phyloP scores from a whole-genome alignment of 2,329 filamentous ascomycete species.

The Fusarium chaquense region DNA sequence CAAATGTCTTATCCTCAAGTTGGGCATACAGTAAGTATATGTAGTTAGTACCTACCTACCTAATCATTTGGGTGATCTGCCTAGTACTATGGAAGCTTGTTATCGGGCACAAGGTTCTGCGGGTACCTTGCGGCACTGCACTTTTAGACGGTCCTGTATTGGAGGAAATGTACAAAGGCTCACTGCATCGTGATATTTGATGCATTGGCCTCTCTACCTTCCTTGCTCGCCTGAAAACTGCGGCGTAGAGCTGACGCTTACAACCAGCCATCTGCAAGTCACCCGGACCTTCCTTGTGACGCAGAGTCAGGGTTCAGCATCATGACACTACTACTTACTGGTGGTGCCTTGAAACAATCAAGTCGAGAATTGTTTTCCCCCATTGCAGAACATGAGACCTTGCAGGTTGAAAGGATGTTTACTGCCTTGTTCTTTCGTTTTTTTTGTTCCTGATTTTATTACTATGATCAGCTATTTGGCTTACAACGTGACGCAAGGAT shows the following conservation, averaged over 20 bases:
- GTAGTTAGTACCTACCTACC: too few species aligned
- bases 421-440: background rate
- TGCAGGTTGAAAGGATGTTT: background rate
- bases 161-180: background rate
- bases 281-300: slow-evolving; percentile 35
- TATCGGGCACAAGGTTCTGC: background rate
- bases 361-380: background rate
- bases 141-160: background rate
- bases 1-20: slow-evolving; percentile 3
- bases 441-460: background rate
- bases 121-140: slow-evolving; percentile 4
- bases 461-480: background rate
- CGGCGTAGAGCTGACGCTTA: background rate
- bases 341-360: background rate
- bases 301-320: slow-evolving; percentile 3
- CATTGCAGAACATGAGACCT: background rate
- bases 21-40: background rate
- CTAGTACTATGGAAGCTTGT: background rate
- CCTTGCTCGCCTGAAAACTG: slow-evolving; percentile 9
- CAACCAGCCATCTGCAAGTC: slow-evolving; percentile 30
- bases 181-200: slow-evolving; percentile 1
- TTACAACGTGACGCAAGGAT: background rate
- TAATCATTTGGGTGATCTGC: background rate
- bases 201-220: background rate
- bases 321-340: background rate